phyloP scores from a whole-genome alignment of 495 filamentous ascomycete species.

The Podospora sp. region DNA sequence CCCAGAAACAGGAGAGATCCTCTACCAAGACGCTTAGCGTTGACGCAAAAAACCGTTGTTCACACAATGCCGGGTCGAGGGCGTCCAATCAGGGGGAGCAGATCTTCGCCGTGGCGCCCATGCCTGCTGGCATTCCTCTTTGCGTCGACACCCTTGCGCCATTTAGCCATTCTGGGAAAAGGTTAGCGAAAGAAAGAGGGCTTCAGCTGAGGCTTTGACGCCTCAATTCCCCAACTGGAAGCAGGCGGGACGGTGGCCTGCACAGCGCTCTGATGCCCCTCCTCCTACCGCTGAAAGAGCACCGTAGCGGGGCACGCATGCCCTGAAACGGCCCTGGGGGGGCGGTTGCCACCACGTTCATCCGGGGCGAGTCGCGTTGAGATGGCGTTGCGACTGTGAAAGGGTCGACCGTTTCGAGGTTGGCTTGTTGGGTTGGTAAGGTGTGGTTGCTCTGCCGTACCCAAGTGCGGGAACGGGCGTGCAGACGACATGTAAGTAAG shows the following conservation, averaged over 20 bases:
- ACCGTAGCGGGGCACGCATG: background rate
- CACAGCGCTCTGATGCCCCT: conserved; percentile 18
- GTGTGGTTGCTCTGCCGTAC: background rate
- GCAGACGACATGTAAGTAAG: background rate
- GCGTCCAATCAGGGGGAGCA: conserved; percentile 5
- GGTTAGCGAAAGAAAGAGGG: conserved; percentile 32
- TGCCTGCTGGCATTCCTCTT: conserved; percentile 15
- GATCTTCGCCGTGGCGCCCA: conserved; percentile 30
- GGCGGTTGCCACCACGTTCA: background rate
- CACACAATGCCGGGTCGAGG: conserved; percentile 39
- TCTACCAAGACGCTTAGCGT: conserved; percentile 31
- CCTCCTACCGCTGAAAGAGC: conserved; percentile 7
- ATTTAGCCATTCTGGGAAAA: conserved; percentile 36
- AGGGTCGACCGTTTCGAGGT: background rate
- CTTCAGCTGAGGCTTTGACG: conserved; percentile 39
- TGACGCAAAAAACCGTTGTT: conserved; percentile 46
- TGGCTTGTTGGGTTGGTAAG: background rate
- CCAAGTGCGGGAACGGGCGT: background rate
- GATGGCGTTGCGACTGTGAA: background rate
- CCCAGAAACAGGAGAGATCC: conserved; percentile 37
- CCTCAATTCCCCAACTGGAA: conserved; percentile 31
- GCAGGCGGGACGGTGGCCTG: conserved; percentile 10
- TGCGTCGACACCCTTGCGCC: conserved; percentile 6
- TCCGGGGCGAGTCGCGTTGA: background rate
- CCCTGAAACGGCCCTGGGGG: background rate